These are phyloP conservation scores for Fusarium decemcellulare DNA, from an alignment of 2,329 filamentous ascomycete genomes.

Conservation along the genomic window DNA sequence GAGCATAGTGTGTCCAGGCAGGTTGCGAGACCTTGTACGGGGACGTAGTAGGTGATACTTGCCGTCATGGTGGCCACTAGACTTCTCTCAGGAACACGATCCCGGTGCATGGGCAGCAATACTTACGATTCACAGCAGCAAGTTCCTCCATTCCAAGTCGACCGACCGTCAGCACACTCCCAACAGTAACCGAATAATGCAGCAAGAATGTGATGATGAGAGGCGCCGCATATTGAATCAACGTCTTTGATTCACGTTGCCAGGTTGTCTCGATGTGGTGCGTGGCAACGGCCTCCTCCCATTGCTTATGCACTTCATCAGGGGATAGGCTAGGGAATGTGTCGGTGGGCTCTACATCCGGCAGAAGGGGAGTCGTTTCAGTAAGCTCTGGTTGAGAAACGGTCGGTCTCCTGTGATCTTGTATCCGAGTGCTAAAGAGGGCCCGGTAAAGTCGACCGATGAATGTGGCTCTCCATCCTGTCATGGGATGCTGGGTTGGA, in stretches of 20 bases:
- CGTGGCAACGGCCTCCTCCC: constrained; percentile 84
- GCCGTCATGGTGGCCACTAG: constrained; percentile 76
- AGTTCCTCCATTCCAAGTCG: constrained; percentile 74
- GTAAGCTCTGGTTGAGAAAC: not conserved
- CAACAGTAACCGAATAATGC: constrained; percentile 84
- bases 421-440: constrained; percentile 31
- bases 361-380: constrained; percentile 29
- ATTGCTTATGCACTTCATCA: constrained; percentile 53
- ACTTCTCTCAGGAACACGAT: not conserved
- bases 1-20: constrained; percentile 91
- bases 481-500: constrained; percentile 7
- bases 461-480: constrained; percentile 13
- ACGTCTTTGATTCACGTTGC: constrained; percentile 86
- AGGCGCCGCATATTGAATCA: constrained; percentile 77
- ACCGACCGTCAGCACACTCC: constrained; percentile 81
- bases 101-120: accelerated
- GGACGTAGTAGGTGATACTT: constrained; percentile 81
- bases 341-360: constrained; percentile 10
- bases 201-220: constrained; percentile 79
- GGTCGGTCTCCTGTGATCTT: constrained; percentile 27
- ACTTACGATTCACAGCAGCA: constrained; percentile 55
- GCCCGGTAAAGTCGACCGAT: constrained; percentile 24
- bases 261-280: constrained; percentile 89
- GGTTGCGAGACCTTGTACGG: constrained; percentile 85
- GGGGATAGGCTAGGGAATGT: constrained; percentile 26